Evolutionary conservation across 73 alveolate species (phyloP).

Genomic region (Tetrahymena borealis): DNA sequence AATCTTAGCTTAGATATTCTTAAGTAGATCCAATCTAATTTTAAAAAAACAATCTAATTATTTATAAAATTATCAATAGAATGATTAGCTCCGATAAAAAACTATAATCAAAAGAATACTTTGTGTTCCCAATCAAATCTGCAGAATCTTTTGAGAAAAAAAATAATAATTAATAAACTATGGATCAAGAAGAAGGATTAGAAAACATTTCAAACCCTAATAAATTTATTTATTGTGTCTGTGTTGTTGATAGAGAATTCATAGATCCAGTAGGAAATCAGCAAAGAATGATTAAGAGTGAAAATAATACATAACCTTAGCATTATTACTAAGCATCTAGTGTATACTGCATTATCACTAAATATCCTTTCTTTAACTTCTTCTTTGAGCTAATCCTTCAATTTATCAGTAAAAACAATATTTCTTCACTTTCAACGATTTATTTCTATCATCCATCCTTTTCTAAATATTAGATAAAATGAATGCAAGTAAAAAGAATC

Average conservation of each 20-base stretch:
- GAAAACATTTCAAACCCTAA: neutral
- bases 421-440: neutral
- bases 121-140: neutral
- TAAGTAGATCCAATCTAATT: neutral
- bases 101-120: neutral
- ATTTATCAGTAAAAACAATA: neutral
- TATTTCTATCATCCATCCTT: neutral
- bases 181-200: neutral
- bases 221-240: neutral
- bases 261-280: neutral
- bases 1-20: neutral
- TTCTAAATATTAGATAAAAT: neutral
- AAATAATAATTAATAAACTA: neutral
- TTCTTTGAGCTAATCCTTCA: neutral
- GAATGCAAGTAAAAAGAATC: neutral
- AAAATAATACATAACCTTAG: neutral
- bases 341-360: neutral
- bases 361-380: neutral
- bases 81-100: neutral
- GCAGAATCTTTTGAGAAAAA: neutral
- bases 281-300: neutral
- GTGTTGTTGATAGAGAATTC: neutral
- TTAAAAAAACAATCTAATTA: neutral
- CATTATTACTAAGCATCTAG: neutral
- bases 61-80: neutral